Percentiles rank a stretch among this genome's conserved stretches.
phyloP scores from a whole-genome alignment of 2,329 filamentous ascomycete species.

The Falciphora oryzae region DNA sequence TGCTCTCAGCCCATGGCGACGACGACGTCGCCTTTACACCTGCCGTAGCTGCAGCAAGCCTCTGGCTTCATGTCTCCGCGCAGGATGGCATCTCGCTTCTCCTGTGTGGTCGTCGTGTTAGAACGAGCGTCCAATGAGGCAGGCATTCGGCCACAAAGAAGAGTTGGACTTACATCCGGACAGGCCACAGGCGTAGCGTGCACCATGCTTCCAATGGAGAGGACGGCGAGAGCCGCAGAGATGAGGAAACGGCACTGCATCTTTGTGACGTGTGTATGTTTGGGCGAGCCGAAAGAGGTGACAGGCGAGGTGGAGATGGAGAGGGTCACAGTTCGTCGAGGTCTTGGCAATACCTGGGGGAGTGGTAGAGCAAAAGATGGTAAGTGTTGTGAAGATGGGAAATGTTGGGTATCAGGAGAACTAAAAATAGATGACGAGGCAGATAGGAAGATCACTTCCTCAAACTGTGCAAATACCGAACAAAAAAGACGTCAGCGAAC shows the following conservation, averaged over 20 bases:
- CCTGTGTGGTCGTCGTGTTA: conserved; percentile 16
- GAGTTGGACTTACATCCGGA: conserved; percentile 27
- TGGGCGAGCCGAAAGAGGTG: background rate
- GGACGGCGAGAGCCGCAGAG: conserved; percentile 18
- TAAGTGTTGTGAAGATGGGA: background rate
- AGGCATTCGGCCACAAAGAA: background rate
- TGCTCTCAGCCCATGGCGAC: conserved; percentile 33
- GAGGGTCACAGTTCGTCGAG: background rate
- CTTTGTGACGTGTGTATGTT: conserved; percentile 5
- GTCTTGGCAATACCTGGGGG: too few relatives aligned
- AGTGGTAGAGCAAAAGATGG: background rate
- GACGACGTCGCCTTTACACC: conserved; percentile 45
- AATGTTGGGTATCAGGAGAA: background rate
- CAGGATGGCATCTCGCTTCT: conserved; percentile 38
- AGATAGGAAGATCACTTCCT: background rate
- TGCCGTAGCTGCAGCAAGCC: conserved; percentile 48
- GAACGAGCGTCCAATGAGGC: background rate
- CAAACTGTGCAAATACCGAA: too few relatives aligned
- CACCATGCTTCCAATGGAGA: conserved; percentile 21
- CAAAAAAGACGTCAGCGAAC: too few relatives aligned
- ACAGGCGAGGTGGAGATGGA: background rate
- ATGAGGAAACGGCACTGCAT: conserved; percentile 23
- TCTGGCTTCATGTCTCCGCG: conserved; percentile 41
- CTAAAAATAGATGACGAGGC: background rate
- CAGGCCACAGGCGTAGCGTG: conserved; percentile 32